Percentiles rank a stretch among this genome's conserved stretches.
These are phyloP conservation scores for Cyathus striatus DNA, from an alignment of 768 basidiomycete species.

Conservation along the genomic window DNA sequence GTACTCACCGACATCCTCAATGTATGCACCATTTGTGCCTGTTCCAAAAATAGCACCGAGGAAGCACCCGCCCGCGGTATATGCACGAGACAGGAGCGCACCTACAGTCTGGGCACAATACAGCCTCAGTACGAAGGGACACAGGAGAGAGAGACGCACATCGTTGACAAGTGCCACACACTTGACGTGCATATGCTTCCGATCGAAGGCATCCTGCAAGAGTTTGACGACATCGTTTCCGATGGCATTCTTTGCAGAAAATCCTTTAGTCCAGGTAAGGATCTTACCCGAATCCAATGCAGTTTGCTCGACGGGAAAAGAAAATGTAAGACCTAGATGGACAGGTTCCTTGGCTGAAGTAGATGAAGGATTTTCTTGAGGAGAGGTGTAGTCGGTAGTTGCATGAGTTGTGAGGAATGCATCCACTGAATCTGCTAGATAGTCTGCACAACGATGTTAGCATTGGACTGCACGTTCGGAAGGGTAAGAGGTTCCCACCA, in stretches of 20 bases:
- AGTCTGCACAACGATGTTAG: too few species aligned
- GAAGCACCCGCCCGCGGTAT: conserved; percentile 87
- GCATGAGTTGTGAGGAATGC: conserved; percentile 75
- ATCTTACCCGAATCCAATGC: conserved; percentile 88
- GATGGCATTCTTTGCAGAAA: conserved; percentile 84
- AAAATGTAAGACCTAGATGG: conserved; percentile 89
- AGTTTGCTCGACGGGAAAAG: conserved; percentile 96
- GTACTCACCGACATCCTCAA: conserved; percentile 66
- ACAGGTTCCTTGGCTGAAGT: conserved; percentile 27
- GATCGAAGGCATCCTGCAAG: conserved; percentile 87
- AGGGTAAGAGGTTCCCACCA: too few species aligned
- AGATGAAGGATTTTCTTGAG: conserved; percentile 10
- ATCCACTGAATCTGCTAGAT: conserved; percentile 95
- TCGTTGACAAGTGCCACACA: conserved; percentile 94
- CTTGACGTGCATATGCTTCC: conserved; percentile 87
- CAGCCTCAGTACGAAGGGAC: neutral
- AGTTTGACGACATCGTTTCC: conserved; percentile 88
- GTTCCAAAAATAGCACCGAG: conserved; percentile 95
- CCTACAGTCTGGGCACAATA: conserved; percentile 74
- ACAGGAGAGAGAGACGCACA: conserved; percentile 37
- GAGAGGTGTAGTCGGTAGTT: conserved; percentile 36
- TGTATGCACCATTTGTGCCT: conserved; percentile 96
- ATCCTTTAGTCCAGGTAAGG: conserved; percentile 95
- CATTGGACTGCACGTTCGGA: too few species aligned
- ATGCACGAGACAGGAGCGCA: conserved; percentile 87